Evolutionary conservation across 352 stramenopile genomes (phyloP).

Genomic region (Blastocystis sp.): DNA sequence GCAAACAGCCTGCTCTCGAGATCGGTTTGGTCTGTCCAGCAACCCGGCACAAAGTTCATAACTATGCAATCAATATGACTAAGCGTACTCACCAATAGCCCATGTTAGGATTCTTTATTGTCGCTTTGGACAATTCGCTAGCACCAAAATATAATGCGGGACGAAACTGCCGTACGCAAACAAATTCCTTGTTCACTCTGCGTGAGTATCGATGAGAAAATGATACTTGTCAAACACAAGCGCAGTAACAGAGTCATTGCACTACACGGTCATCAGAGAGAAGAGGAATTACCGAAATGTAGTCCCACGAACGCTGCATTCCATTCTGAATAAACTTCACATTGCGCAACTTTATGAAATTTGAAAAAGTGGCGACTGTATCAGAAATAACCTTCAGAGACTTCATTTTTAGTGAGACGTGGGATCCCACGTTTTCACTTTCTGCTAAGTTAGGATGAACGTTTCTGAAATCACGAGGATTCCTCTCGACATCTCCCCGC

Average conservation of each 20-base stretch:
- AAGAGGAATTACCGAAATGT: background rate
- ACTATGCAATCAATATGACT: background rate
- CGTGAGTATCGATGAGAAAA: background rate
- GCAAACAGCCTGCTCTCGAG: background rate
- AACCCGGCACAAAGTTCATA: constrained; percentile 39
- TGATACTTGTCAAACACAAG: constrained; percentile 32
- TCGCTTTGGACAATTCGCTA: constrained; percentile 8
- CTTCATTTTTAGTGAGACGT: background rate
- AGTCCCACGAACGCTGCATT: constrained; percentile 22
- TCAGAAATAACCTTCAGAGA: background rate
- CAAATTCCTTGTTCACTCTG: constrained; percentile 40
- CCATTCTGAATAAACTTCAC: constrained; percentile 54
- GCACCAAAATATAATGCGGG: constrained; percentile 37
- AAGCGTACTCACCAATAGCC: background rate
- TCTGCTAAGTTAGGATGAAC: background rate
- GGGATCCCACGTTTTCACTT: background rate
- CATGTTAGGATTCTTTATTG: constrained; percentile 6
- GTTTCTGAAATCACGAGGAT: background rate
- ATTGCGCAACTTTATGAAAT: constrained; percentile 21
- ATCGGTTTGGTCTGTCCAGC: background rate
- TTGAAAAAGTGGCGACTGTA: background rate
- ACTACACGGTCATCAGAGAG: background rate
- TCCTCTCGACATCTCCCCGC: background rate
- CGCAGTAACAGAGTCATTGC: constrained; percentile 21
- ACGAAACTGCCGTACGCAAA: constrained; percentile 7